Percentiles rank a stretch among this genome's conserved stretches.
Conservation (phyloP, 352 stramenopile genomes). For the Pythium phragmiticola region DNA sequence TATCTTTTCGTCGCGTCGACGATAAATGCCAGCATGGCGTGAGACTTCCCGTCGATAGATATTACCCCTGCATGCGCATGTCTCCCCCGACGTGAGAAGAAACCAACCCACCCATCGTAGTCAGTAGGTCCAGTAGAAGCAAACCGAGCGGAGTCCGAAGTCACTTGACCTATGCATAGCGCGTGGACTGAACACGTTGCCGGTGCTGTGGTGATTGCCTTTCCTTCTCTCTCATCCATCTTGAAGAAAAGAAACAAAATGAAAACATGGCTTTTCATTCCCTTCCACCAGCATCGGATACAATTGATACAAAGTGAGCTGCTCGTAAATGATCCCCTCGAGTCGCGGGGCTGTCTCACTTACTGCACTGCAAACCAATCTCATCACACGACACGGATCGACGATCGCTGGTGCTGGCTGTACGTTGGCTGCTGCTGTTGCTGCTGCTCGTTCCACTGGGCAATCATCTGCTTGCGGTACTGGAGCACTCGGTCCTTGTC, state of each 20-base stretch:
- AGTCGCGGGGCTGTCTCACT: no score
- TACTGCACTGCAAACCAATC: neutral
- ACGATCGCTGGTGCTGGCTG: conserved; percentile 19
- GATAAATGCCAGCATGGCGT: conserved; percentile 39
- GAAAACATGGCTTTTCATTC: neutral
- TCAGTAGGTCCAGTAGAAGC: conserved; percentile 8
- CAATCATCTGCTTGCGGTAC: conserved; percentile 72
- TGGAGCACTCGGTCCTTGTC: conserved; percentile 58
- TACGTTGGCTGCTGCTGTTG: neutral
- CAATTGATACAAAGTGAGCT: neutral
- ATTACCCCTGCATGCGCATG: neutral
- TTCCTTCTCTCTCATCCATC: neutral
- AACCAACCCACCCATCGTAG: conserved; percentile 4
- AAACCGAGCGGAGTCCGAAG: neutral
- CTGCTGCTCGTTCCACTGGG: conserved; percentile 42
- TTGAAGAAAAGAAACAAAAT: neutral
- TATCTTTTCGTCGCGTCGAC: conserved; percentile 65
- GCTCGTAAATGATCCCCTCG: neutral
- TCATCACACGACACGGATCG: conserved; percentile 8
- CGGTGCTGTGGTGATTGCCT: neutral
- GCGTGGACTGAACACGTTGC: conserved; percentile 11
- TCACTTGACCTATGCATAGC: neutral
- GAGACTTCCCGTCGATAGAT: conserved; percentile 19
- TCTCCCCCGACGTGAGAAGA: neutral
- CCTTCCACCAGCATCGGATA: neutral